These are phyloP conservation scores for Lathyrus sativus DNA, from an alignment of 306 rosid species.

Conservation along the genomic window DNA sequence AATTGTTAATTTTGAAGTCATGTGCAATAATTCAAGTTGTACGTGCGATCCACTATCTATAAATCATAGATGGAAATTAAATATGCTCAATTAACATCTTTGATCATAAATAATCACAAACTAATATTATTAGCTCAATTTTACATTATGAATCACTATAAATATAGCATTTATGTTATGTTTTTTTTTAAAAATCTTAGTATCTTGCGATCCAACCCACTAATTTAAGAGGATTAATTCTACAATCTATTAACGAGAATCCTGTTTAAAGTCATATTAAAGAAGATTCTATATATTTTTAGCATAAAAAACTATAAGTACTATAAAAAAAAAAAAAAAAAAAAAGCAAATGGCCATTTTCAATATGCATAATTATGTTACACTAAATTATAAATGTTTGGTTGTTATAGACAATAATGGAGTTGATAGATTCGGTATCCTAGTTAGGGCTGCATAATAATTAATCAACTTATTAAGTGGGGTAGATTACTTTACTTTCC, in stretches of 20 bases:
- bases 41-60: too few species aligned
- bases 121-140: not conserved
- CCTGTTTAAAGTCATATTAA: too few species aligned
- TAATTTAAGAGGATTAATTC: too few species aligned
- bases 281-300: not conserved
- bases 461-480: constrained; percentile 25
- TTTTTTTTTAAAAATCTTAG: too few species aligned
- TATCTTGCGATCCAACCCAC: too few species aligned
- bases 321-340: not conserved
- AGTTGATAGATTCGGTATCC: constrained; percentile 37
- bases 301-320: too few species aligned
- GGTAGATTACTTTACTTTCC: constrained; percentile 28
- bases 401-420: constrained; percentile 26
- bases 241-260: too few species aligned
- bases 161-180: not conserved
- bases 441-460: constrained; percentile 31
- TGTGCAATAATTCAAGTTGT: too few species aligned
- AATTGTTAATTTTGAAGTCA: too few species aligned
- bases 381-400: not conserved
- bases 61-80: constrained; percentile 1
- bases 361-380: constrained; percentile 13
- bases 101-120: not conserved
- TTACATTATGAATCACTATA: constrained; percentile 2
- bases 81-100: not conserved
- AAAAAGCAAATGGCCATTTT: constrained; percentile 16